Percentiles rank a stretch among this genome's conserved stretches.
These are phyloP conservation scores for Cymbopogon flexuosus DNA, from an alignment of 202 grass and related monocot species.

Conservation along the genomic window DNA sequence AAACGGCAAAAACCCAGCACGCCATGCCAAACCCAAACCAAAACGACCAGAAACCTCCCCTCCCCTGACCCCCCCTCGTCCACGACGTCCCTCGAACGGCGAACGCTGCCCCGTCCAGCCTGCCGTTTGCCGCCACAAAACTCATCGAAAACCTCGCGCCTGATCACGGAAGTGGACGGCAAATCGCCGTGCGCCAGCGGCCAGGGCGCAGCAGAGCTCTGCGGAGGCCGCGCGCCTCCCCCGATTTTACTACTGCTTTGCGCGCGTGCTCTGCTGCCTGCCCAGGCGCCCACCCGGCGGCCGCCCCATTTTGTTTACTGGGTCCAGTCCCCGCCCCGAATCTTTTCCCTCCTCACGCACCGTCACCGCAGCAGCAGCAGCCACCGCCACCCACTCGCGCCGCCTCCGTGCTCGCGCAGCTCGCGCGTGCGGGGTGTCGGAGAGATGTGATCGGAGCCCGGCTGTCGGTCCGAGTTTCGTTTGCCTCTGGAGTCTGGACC, in stretches of 20 bases:
- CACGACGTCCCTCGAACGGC: background rate
- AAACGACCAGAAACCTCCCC: background rate
- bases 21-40: background rate
- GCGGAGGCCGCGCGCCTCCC: background rate
- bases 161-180: background rate
- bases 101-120: no score
- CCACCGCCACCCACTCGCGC: background rate
- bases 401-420: background rate
- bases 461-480: background rate
- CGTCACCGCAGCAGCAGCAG: background rate
- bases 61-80: background rate
- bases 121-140: background rate
- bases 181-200: conserved; percentile 17
- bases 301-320: conserved; percentile 12
- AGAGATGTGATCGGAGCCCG: conserved; percentile 26
- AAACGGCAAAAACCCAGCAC: background rate
- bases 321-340: conserved; percentile 23
- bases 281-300: background rate
- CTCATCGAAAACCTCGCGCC: background rate
- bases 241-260: no score
- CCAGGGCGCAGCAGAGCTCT: background rate
- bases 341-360: conserved; percentile 32
- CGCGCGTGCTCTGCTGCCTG: background rate
- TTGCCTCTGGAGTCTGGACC: background rate
- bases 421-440: background rate